phyloP scores from a whole-genome alignment of 2,329 filamentous ascomycete species.

The Talaromyces sp. region DNA sequence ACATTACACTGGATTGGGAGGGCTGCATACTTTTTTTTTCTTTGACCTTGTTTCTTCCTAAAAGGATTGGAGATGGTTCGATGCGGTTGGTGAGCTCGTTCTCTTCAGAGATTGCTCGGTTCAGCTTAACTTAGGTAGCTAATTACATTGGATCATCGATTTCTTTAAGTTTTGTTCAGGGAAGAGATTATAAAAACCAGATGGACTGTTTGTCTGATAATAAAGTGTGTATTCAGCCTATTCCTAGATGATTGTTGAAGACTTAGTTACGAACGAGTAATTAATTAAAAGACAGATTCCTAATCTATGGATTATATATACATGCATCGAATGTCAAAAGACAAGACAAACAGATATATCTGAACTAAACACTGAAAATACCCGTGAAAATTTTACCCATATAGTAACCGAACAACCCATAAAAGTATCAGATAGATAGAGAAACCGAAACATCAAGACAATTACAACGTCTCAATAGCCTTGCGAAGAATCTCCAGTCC shows the following conservation, averaged over 20 bases:
- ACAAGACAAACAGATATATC: background rate
- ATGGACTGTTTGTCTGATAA: too few species aligned
- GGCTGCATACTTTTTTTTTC: background rate
- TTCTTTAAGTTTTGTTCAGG: background rate
- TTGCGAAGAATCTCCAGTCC: conserved; percentile 56
- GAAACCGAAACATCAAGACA: background rate
- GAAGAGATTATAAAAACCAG: too few species aligned
- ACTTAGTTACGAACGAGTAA: background rate
- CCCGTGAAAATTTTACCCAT: background rate
- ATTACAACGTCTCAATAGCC: conserved; percentile 48
- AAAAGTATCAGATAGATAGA: background rate
- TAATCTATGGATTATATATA: conserved; percentile 2
- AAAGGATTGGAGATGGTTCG: background rate
- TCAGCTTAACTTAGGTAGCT: background rate
- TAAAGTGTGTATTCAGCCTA: too few species aligned
- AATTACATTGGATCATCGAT: background rate
- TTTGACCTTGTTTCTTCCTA: background rate
- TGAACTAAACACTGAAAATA: conserved; percentile 2
- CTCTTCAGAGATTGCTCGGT: background rate
- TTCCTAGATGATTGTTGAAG: too few species aligned
- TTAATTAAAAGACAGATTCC: background rate
- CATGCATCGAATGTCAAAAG: background rate
- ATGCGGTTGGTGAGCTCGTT: background rate
- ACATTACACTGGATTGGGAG: background rate
- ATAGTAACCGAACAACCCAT: background rate